Evolutionary conservation across 177 flowering plant genomes (phyloP), one percentile per base, ranked within the genome.

Genomic region (Vitis hybrid): DNA sequence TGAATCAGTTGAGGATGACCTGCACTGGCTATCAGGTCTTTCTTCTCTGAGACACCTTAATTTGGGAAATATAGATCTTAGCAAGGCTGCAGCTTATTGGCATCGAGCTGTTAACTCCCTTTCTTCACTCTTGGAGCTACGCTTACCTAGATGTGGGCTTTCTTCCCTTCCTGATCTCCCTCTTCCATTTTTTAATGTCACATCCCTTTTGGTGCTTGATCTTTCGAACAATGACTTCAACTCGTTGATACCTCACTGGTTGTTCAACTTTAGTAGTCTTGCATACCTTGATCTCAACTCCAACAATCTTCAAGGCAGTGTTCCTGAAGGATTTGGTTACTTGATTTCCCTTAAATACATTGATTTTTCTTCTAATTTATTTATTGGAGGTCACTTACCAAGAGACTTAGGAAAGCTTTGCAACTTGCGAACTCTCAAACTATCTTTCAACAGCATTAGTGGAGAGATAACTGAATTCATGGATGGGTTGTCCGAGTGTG

Each of bases 171-270:
- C 76, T 35, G 46, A 35, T 62, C 51, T 11, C 4, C 55, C 73
- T 3, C 66, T 69, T 48, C 56, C 66, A 1, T 35, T 54, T 21
- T 46, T 67, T 19, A 71, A 74, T 50, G 16, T 71, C n/a, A 52
- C 81, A 0, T 78, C 78, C 2, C 73, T 78, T 60, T 58, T 24
- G 0, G 72, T 72, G 3, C 55, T 78, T 35, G 77, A 74, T 30
- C 74, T 77, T 18, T 68, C 74, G 48, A 21, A 11, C 30, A 77
- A 77, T 54, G 56, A 35, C 6, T 71, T 78, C 72, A 72, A 54
- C 16, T 68, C 81, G 7, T 32, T 65, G 1, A 56, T 79, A 14
- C 79, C 79, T 12, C n/a, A 5, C 1, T 73, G 82, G 77, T 35
- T 78, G 40, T 71, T 67, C 60, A 74, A 71, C 58, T 2, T 74